Percentiles rank a stretch among this genome's conserved stretches.
Conservation (phyloP, 2,329 filamentous ascomycete genomes). For the Phaeosphaeria sp. region DNA sequence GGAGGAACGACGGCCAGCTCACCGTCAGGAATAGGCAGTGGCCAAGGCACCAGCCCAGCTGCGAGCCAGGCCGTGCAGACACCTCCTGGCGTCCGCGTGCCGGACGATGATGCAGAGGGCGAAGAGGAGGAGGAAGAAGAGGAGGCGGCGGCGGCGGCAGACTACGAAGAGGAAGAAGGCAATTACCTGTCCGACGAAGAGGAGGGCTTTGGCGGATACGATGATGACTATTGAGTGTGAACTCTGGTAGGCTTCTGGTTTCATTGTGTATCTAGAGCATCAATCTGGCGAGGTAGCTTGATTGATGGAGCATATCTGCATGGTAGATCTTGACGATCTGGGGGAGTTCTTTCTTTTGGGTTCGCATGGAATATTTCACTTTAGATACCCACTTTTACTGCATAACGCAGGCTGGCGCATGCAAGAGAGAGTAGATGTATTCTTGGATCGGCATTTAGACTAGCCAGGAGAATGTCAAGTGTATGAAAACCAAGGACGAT, state of each 20-base stretch:
- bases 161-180: constrained; percentile 51
- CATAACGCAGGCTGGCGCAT: background rate
- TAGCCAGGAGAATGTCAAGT: too few relatives aligned
- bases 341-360: background rate
- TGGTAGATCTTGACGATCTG: background rate
- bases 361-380: background rate
- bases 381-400: background rate
- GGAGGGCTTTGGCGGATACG: constrained; percentile 48
- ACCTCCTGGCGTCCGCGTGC: constrained; percentile 10
- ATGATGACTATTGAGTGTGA: constrained; percentile 24
- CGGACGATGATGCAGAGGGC: constrained; percentile 20
- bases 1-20: constrained; percentile 20
- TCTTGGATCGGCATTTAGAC: background rate
- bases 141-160: constrained; percentile 48
- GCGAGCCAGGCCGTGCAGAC: constrained; percentile 13
- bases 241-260: background rate
- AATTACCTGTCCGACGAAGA: constrained; percentile 53
- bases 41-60: constrained; percentile 27
- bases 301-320: background rate
- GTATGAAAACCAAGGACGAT: too few relatives aligned
- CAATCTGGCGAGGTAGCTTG: background rate
- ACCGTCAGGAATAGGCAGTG: constrained; percentile 23
- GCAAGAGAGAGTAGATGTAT: background rate
- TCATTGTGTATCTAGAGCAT: background rate
- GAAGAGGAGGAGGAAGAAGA: constrained; percentile 31